Conservation (phyloP, 768 basidiomycete genomes). For the Termitomyces sp. region DNA sequence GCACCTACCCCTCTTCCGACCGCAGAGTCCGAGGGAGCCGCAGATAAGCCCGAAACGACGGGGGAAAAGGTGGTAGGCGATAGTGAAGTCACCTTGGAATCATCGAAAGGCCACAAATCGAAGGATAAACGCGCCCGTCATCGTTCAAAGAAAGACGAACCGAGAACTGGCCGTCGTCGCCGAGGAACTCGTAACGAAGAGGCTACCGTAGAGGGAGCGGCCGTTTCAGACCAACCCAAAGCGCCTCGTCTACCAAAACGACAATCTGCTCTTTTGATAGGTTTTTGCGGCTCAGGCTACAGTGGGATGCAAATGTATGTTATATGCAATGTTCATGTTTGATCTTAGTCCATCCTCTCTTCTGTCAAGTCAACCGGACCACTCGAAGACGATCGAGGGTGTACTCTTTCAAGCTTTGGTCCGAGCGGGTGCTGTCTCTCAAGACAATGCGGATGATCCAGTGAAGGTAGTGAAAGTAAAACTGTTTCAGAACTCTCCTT, state of each 20-base stretch:
- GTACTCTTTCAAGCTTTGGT: slow-evolving; percentile 85
- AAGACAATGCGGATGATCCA: slow-evolving; percentile 90
- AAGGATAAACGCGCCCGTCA: slow-evolving; percentile 11
- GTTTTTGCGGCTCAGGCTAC: slow-evolving; percentile 90
- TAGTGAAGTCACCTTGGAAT: neutral
- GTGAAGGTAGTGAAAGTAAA: slow-evolving; percentile 55
- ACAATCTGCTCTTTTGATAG: slow-evolving; percentile 79
- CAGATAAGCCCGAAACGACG: neutral
- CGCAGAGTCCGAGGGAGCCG: neutral
- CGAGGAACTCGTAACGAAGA: slow-evolving; percentile 38
- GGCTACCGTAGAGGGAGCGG: slow-evolving; percentile 20
- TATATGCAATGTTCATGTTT: neutral
- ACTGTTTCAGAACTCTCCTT: neutral
- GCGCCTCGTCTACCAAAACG: slow-evolving; percentile 73
- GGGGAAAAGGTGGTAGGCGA: neutral
- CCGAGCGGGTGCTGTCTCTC: slow-evolving; percentile 88
- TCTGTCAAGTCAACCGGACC: slow-evolving; percentile 60
- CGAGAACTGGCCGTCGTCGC: slow-evolving; percentile 36
- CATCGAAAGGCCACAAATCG: neutral
- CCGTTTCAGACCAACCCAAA: slow-evolving; percentile 32
- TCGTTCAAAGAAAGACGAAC: slow-evolving; percentile 33
- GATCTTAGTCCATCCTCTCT: slow-evolving; percentile 4
- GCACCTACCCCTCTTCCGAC: neutral
- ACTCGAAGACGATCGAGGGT: slow-evolving; percentile 82
- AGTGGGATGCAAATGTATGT: slow-evolving; percentile 96